These are phyloP conservation scores for Trametes sp. DNA, from an alignment of 1,284 basidiomycete genomes.

Conservation along the genomic window DNA sequence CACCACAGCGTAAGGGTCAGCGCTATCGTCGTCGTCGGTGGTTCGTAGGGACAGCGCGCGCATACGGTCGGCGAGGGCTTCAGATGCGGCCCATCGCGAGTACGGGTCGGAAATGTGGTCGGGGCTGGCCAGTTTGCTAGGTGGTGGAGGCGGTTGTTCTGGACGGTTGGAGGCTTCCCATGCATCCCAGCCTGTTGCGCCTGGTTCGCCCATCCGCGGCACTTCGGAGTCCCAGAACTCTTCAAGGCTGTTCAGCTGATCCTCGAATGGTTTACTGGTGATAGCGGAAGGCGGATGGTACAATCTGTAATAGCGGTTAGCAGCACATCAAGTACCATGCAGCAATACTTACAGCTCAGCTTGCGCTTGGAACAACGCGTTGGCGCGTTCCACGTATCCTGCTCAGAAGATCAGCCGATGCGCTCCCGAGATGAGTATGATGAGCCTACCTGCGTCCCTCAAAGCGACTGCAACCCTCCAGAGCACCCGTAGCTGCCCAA, in stretches of 20 bases:
- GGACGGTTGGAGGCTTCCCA: slow-evolving; percentile 59
- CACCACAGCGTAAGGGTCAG: slow-evolving; percentile 82
- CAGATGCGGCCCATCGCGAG: slow-evolving; percentile 71
- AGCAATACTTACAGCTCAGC: slow-evolving; percentile 67
- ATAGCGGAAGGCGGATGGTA: slow-evolving; percentile 60
- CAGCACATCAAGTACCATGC: background rate
- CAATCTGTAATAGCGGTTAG: slow-evolving; percentile 47
- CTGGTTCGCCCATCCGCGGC: slow-evolving; percentile 67
- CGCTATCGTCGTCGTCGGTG: slow-evolving; percentile 60
- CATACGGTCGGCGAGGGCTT: slow-evolving; percentile 56
- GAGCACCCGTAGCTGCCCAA: slow-evolving; percentile 67
- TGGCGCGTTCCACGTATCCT: slow-evolving; percentile 65
- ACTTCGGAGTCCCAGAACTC: slow-evolving; percentile 81
- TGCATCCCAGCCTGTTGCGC: slow-evolving; percentile 65
- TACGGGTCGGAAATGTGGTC: slow-evolving; percentile 63
- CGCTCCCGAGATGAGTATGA: no score
- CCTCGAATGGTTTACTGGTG: slow-evolving; percentile 49
- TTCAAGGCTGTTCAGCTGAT: slow-evolving; percentile 64
- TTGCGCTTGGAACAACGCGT: slow-evolving; percentile 79
- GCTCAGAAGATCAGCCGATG: background rate
- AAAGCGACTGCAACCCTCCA: slow-evolving; percentile 77
- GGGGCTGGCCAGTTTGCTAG: slow-evolving; percentile 22
- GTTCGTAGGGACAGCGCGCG: slow-evolving; percentile 64
- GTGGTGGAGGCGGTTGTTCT: slow-evolving; percentile 29
- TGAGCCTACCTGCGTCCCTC: slow-evolving; percentile 74